Conservation (phyloP, 73 alveolate genomes). For the Paraurostyla sp. region DNA sequence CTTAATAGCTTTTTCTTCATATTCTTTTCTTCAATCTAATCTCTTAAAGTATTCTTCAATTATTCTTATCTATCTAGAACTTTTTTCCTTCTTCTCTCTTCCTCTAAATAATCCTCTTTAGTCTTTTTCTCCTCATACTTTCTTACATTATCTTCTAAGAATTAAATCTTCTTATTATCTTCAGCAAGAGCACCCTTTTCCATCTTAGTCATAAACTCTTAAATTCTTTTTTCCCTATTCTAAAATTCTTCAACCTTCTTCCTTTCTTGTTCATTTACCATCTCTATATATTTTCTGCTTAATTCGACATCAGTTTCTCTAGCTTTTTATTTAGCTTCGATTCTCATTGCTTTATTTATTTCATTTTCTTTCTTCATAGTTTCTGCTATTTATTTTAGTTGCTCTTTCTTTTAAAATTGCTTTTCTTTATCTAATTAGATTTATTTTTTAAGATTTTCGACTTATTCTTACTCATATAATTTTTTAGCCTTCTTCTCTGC, state of each 20-base stretch:
- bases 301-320: constrained; percentile 3
- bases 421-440: background rate
- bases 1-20: background rate
- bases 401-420: background rate
- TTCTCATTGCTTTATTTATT: background rate
- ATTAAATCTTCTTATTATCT: constrained; percentile 26
- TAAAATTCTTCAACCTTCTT: constrained; percentile 46
- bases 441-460: background rate
- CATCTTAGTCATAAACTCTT: constrained; percentile 31
- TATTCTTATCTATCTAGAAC: background rate
- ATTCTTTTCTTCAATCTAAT: background rate
- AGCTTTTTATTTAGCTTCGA: background rate
- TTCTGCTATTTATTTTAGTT: background rate
- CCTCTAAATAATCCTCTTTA: constrained; percentile 37
- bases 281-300: constrained; percentile 11
- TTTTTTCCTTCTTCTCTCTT: constrained; percentile 32
- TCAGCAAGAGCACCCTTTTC: constrained; percentile 24
- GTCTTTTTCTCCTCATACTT: constrained; percentile 32
- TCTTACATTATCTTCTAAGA: background rate
- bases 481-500: constrained; percentile 3
- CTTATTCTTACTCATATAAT: background rate
- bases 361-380: constrained; percentile 20
- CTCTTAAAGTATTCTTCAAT: background rate
- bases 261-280: constrained; percentile 42
- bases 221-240: constrained; percentile 5